These are phyloP conservation scores for Xylariaceae sp. DNA, from an alignment of 2,329 filamentous ascomycete genomes.

Conservation along the genomic window DNA sequence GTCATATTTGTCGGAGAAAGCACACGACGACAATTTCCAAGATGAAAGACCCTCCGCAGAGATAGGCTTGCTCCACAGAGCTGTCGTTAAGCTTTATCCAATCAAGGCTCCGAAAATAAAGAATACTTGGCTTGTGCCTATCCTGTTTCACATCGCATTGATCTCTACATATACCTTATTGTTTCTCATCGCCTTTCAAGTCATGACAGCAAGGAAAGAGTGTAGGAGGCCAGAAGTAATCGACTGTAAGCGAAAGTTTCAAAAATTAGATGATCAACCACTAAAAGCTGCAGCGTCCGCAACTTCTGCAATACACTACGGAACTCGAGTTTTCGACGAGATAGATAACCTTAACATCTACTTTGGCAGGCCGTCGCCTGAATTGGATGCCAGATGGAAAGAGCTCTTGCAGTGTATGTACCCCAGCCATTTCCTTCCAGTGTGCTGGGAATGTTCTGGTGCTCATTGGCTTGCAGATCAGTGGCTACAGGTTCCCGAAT, in stretches of 20 bases:
- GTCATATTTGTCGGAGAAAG: too few relatives aligned
- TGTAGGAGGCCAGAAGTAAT: background rate
- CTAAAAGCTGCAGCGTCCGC: background rate
- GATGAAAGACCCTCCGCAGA: too few relatives aligned
- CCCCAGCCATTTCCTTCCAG: too few relatives aligned
- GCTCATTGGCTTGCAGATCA: background rate
- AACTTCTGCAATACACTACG: background rate
- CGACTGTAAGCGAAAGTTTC: too few relatives aligned
- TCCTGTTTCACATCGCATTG: background rate
- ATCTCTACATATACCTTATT: background rate
- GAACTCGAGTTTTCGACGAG: background rate
- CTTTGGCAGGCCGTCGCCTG: background rate
- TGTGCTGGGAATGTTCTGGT: background rate
- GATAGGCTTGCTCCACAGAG: too few relatives aligned
- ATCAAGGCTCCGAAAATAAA: background rate
- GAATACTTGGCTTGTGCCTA: too few relatives aligned
- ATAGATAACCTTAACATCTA: background rate
- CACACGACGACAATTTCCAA: too few relatives aligned
- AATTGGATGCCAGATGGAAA: background rate
- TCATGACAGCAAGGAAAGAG: background rate
- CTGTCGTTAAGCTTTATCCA: too few relatives aligned
- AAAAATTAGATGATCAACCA: too few relatives aligned
- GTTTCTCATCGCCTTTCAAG: background rate
- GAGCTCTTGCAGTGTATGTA: background rate
- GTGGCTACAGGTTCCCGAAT: background rate